Base-by-base conservation (phyloP, 257 asterid genomes). In the Solanum medicagineum region DNA sequence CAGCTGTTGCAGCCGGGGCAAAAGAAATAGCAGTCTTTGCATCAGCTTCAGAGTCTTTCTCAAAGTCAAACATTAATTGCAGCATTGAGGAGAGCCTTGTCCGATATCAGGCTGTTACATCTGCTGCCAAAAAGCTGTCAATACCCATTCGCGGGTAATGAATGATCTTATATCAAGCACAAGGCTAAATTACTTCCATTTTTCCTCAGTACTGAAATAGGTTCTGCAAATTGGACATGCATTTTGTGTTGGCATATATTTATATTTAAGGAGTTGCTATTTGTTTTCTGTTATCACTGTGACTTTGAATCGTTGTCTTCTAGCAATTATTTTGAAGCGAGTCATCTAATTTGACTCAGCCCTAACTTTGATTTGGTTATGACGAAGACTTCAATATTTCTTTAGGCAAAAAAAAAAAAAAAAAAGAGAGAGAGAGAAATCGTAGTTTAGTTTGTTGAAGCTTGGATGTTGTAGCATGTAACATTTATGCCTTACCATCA, bases 41-140 rank as follows among this genome's bases (percentile, higher is more conserved):
- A 84, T 95, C 98, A 86, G 98, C 99, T 89, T 97, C 99, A 0
- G 99, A 97, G 91, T 93, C 98, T 20, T 97, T 97, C 87, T 95
- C 98, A 75, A 94, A 91, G 84, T 91, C 97, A 10, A 97, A 97
- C 89, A 95, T 95, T 32, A 97, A 97, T 87, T 97, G 99, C 92
- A 90, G 93, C 84, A 93, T 97, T 62, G 97, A 97, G 90, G 97
- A 95, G 88, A 95, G 99, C 88, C 92, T 97, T 84, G 87, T 87
- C 85, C 98, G 98, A 81, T 94, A 91, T 86, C 92, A 92, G 63
- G 94, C 90, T 42, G 99, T 96, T 82, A 91, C 89, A 84, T 89
- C 91, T 85, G 96, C 98, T 84, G 98, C 99, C 68, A 90, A 90
- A 89, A 91, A 92, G 86, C 94, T 88, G 82, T 91, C 96, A n/a